Percentiles rank a stretch among this genome's conserved stretches.
phyloP scores from a whole-genome alignment of 1,284 basidiomycete species.

The Cerrena zonata region DNA sequence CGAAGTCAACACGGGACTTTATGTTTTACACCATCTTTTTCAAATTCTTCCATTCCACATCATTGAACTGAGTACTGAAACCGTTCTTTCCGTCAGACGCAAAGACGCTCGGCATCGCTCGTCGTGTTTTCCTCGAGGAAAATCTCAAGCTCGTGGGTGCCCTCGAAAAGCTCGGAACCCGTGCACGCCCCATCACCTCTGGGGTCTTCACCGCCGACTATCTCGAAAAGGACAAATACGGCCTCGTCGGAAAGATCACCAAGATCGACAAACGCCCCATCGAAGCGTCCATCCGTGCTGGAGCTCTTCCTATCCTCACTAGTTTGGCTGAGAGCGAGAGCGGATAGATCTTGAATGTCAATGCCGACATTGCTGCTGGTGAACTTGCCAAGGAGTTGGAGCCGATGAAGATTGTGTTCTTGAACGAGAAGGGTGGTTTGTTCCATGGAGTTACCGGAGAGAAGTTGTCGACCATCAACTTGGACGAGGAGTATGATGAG shows the following conservation, averaged over 20 bases:
- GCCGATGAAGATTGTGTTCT: constrained; percentile 97
- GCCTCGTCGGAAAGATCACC: constrained; percentile 90
- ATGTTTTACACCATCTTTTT: too few relatives aligned
- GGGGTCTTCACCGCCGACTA: constrained; percentile 94
- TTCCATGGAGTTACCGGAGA: constrained; percentile 96
- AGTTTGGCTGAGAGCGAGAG: constrained; percentile 86
- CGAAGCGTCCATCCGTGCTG: constrained; percentile 89
- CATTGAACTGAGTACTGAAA: neutral
- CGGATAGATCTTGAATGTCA: constrained; percentile 94
- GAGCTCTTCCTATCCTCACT: constrained; percentile 88
- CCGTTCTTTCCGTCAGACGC: constrained; percentile 49
- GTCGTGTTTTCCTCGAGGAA: constrained; percentile 92
- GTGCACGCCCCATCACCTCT: constrained; percentile 90
- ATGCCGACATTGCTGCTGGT: constrained; percentile 93
- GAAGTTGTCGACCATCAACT: constrained; percentile 92
- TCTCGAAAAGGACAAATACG: constrained; percentile 89
- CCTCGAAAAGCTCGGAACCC: constrained; percentile 86
- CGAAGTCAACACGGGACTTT: too few relatives aligned
- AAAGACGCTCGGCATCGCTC: constrained; percentile 86
- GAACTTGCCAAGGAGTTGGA: constrained; percentile 94
- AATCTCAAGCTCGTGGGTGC: constrained; percentile 89
- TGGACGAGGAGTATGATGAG: constrained; percentile 96
- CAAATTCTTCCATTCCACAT: too few relatives aligned
- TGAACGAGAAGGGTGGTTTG: constrained; percentile 97
- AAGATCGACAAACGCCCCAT: constrained; percentile 90